A percentile compares a stretch with the other conserved stretches of the same genome.
These are phyloP conservation scores for Penicillium concentricum DNA, from an alignment of 2,329 filamentous ascomycete species.

Conservation along the genomic window DNA sequence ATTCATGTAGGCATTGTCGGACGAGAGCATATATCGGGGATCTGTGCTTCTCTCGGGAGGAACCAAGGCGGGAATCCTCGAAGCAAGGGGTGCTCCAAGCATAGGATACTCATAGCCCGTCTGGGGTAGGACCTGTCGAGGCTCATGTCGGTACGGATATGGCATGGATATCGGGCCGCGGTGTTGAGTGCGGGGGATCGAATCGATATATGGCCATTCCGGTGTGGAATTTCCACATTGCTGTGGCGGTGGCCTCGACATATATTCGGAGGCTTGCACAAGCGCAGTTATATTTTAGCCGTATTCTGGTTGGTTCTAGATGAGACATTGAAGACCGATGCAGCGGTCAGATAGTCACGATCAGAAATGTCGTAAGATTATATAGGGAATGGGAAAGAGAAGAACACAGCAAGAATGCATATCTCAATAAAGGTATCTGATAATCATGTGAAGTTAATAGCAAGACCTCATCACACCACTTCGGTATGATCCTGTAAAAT, in stretches of 20 bases:
- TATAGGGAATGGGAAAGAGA: conserved; percentile 4
- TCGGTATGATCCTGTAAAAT: background rate
- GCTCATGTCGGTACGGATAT: conserved; percentile 25
- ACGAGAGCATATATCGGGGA: conserved; percentile 23
- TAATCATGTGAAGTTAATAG: conserved; percentile 16
- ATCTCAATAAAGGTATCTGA: conserved; percentile 20
- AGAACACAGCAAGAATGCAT: conserved; percentile 11
- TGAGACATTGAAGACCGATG: conserved; percentile 2
- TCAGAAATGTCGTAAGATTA: background rate
- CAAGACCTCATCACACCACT: background rate
- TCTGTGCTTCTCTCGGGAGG: conserved; percentile 19
- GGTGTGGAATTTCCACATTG: conserved; percentile 28
- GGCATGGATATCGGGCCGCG: conserved; percentile 12
- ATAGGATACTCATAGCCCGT: conserved; percentile 21
- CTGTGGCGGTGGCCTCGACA: conserved; percentile 32
- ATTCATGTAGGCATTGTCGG: conserved; percentile 20
- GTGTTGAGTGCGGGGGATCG: conserved; percentile 13
- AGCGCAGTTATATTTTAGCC: conserved; percentile 10
- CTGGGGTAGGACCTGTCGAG: conserved; percentile 14
- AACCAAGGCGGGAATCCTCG: conserved; percentile 18
- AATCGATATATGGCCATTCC: conserved; percentile 23
- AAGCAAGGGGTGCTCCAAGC: conserved; percentile 9
- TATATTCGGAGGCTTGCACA: conserved; percentile 22
- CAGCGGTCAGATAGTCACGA: background rate
- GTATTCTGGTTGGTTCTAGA: conserved; percentile 4